Evolutionary conservation across 148 eudicot genomes (phyloP), one percentile per base, ranked within the genome.

Genomic region (Gaultheria prostrata): DNA sequence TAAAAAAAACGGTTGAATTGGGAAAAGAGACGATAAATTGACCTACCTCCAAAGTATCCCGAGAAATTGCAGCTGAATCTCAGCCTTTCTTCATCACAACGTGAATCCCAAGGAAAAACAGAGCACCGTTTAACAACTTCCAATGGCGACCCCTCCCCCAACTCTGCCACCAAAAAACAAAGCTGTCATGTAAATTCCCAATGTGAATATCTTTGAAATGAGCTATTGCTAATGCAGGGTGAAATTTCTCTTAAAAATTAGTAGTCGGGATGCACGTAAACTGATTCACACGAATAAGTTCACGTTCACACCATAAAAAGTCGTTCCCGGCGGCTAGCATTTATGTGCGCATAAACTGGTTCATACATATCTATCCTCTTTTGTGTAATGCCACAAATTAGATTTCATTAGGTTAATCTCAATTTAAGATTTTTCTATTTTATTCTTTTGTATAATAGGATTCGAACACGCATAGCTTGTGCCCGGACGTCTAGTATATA

Each of bases 41-140:
- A 50, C 57, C 56, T 48, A 76, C 79, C 79, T 76, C 79, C 20
- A 76, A 43, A 76, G 8, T 13, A n/a, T 32, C 56, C 15, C 35
- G 57, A 75, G 32, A n/a, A 43, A 75, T 26, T 75, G 78, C 14
- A 0, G 35, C 12, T 24, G 28, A 72, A 33, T 46, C 54, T 76
- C 79, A 76, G 57, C 30, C 69, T 63, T 10, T n/a, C 28, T 13
- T 14, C 79, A 24, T 49, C 56, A 49, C 53, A 14, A 28, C 56
- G 56, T 76, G 79, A 24, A 49, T 76, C 79, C 48, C 56, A 48
- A 76, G 79, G 11, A 43, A 48, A 76, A 75, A 46, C 33, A 76
- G 79, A 49, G 57, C 79, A 76, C 56, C 79, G 13, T 49, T 49
- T 1, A 76, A 48, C 79, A 24, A 48, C 56, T 20, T 49, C 79